Base-by-base conservation (phyloP, 345 rosid species). In the Toxicodendron radicans region DNA sequence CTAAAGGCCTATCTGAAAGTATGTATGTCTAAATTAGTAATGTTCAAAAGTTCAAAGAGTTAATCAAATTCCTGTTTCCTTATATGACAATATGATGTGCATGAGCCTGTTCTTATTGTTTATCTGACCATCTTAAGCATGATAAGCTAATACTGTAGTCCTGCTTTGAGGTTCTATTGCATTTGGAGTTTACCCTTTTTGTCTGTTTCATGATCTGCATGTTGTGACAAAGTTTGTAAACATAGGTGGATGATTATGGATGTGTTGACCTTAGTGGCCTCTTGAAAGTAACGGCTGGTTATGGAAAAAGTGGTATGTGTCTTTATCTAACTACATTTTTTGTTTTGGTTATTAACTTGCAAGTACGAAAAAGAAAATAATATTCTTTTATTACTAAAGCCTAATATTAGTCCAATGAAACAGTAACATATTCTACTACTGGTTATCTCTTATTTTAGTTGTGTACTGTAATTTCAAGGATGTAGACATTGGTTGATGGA, bases 221-320 rank as follows among this genome's bases (percentile, higher is more conserved):
- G 1, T 11, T 5, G 11, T 46, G 33, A 68, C 33, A 45, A 10
- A 21, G 35, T 66, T 18, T 27, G 14, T 24, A 41, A 59, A 33
- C 73, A 13, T 63, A 92, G 97, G 95, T 85, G 66, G 78, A 88
- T 68, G 35, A 58, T 73, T 3, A 27, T 71, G 93, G 97, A 72
- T 88, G 83, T 76, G 49, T 92, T 59, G 88, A 88, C 73, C 91
- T 90, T 10, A 66, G 89, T 67, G 90, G 91, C 43, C 64, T 83
- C 49, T 77, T 92, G 82, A 83, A 83, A 83, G 95, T 92, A 46
- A 85, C 83, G 13, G 82, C 85, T 58, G 83, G 89, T 64, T 87
- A 80, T 83, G 92, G 91, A 54, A 76, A 82, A 78, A 70, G 64
- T 16, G 92, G 97, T 91, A 83, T 35, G 67, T 32, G 27, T 35